Evolutionary conservation across 208 protist genomes (phyloP), one percentile per base, ranked within the genome.

Genomic region (Leishmania gerbilli): DNA sequence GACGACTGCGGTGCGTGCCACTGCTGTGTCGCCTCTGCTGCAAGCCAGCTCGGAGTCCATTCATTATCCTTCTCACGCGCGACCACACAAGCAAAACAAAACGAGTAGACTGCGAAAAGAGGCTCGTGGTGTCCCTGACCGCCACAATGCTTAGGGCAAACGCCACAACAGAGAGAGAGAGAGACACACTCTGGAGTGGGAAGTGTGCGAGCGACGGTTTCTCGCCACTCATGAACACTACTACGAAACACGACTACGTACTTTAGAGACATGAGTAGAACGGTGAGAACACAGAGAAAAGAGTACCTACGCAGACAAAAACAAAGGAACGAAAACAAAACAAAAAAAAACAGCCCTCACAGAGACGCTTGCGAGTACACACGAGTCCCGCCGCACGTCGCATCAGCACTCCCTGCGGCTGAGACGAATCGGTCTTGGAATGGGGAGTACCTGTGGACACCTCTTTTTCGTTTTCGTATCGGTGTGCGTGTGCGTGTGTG

Each of bases 281-380:
- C 53, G 34, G 31, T 45, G 40, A 47, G 34, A 40, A 71, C 5
- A 42, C 37, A 60, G 42, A n/a, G 15, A 60, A 34, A 75, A 55
- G 24, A 75, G n/a, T 56, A 55, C 27, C 24, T 11, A 56, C 71
- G 31, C 37, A 76, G 24, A 67, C 31, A 80, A 49, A 76, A 76
- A 47, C 7, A 47, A 31, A 79, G n/a, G 51, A 31, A 76, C n/a
- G 51, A 31, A 76, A 51, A 60, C 68, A 71, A 74, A 47, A 55
- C 60, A 76, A 51, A 60, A 75, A 71, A 74, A 56, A 55, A 69
- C 5, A 58, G 58, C 49, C 3, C 58, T 64, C 58, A 64, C 58
- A 17, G 27, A 31, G 27, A 64, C 58, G 27, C 58, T 31, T 64
- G 21, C 27, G 58, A 64, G 58, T 64, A 31, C 58, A 34, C 58